These are phyloP conservation scores for Yamadazyma takamatsuzukensis DNA, from an alignment of 805 yeast species.

Conservation along the genomic window DNA sequence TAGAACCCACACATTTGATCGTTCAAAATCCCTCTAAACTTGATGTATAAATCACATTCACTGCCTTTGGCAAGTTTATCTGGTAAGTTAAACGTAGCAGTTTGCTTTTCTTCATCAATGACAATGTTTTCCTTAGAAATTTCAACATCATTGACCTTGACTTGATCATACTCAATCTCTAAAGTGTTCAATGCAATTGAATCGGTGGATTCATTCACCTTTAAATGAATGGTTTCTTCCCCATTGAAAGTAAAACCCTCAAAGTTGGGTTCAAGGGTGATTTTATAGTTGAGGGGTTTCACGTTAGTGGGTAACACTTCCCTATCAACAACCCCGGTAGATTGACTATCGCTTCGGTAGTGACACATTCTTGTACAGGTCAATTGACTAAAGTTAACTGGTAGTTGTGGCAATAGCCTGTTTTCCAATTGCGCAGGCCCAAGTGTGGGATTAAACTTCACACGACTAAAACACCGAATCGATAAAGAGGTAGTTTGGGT, in stretches of 20 bases:
- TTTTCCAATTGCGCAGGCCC: too few species aligned
- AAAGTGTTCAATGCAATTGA: constrained; percentile 54
- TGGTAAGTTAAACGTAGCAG: constrained; percentile 38
- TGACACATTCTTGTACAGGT: too few species aligned
- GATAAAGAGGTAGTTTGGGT: too few species aligned
- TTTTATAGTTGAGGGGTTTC: constrained; percentile 38
- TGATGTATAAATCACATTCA: constrained; percentile 43
- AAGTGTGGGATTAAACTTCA: too few species aligned
- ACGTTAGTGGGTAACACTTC: constrained; percentile 43
- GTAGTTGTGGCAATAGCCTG: too few species aligned
- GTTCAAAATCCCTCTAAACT: constrained; percentile 62
- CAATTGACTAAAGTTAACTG: too few species aligned
- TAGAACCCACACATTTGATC: constrained; percentile 84
- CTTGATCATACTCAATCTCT: constrained; percentile 60
- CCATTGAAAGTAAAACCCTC: constrained; percentile 59
- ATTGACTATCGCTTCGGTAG: too few species aligned
- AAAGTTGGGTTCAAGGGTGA: constrained; percentile 43
- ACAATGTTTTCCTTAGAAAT: constrained; percentile 15
- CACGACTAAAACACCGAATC: too few species aligned
- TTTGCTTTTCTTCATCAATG: constrained; percentile 35
- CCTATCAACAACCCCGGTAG: constrained; percentile 18
- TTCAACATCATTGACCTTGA: constrained; percentile 30
- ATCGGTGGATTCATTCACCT: constrained; percentile 46
- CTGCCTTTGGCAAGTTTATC: constrained; percentile 33
- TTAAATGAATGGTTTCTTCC: constrained; percentile 49